A percentile compares a stretch with the other conserved stretches of the same genome.
These are phyloP conservation scores for Salpingoeca rosetta DNA, from an alignment of 78 protist species.

Conservation along the genomic window DNA sequence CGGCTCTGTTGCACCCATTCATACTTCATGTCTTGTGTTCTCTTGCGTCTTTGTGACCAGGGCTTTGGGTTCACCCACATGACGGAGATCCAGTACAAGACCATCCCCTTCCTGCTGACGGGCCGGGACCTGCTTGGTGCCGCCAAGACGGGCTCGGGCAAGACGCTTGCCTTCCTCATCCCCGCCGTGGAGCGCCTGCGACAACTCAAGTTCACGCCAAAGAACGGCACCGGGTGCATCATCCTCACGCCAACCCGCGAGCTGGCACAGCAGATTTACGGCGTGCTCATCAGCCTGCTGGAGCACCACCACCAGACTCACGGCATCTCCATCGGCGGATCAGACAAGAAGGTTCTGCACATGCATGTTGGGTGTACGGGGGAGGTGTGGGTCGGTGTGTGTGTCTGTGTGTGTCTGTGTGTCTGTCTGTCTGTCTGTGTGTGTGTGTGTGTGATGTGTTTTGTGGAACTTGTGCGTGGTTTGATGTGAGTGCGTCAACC, in stretches of 20 bases:
- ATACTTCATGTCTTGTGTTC: not conserved
- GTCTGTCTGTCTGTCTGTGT: too few species aligned
- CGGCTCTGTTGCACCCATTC: too few species aligned
- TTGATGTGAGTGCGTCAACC: not conserved
- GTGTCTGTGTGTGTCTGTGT: too few species aligned
- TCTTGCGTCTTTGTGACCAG: not conserved
- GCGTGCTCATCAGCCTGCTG: conserved; percentile 62
- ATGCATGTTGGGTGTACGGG: too few species aligned
- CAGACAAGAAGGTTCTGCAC: conserved; percentile 61
- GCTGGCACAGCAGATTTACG: conserved; percentile 87
- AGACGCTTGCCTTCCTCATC: conserved; percentile 93
- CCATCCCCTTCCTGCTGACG: conserved; percentile 75
- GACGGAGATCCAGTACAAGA: conserved; percentile 82
- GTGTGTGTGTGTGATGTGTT: too few species aligned
- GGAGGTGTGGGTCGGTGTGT: too few species aligned
- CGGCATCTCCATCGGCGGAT: conserved; percentile 93
- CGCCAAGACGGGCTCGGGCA: conserved; percentile 94
- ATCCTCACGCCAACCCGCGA: conserved; percentile 86
- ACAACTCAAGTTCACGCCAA: conserved; percentile 50
- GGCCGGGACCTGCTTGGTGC: conserved; percentile 87
- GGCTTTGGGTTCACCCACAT: conserved; percentile 71
- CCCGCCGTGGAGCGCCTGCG: conserved; percentile 85
- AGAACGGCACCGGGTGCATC: conserved; percentile 81
- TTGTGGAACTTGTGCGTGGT: too few species aligned
- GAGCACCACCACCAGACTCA: conserved; percentile 73